Conservation (phyloP, 2,329 filamentous ascomycete species). For the Trichoderma semiorbis region DNA sequence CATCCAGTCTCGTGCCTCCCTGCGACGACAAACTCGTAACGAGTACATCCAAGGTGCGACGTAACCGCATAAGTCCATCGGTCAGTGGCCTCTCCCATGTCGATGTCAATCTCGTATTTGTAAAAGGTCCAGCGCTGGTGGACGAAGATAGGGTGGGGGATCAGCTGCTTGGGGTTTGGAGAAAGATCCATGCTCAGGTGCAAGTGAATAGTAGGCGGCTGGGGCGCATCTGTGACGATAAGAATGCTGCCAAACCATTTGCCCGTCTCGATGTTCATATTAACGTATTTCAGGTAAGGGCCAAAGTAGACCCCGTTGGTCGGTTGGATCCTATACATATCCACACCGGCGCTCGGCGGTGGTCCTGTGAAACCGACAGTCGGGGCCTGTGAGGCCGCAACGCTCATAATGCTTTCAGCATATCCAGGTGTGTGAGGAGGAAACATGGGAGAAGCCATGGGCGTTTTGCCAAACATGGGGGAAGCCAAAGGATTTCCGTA, state of each 20-base stretch:
- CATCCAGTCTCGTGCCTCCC: slow-evolving; percentile 86
- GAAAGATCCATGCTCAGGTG: slow-evolving; percentile 88
- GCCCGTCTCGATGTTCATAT: slow-evolving; percentile 92
- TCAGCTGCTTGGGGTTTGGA: slow-evolving; percentile 84
- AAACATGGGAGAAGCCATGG: slow-evolving; percentile 72
- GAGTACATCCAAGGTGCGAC: slow-evolving; percentile 93
- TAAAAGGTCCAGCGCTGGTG: slow-evolving; percentile 96
- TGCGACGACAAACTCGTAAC: slow-evolving; percentile 94
- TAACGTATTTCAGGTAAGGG: slow-evolving; percentile 90
- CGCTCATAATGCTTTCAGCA: slow-evolving; percentile 80
- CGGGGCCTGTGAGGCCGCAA: slow-evolving; percentile 69
- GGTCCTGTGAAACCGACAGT: slow-evolving; percentile 82
- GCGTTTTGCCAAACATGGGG: slow-evolving; percentile 56
- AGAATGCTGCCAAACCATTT: slow-evolving; percentile 92
- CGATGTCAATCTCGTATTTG: slow-evolving; percentile 85
- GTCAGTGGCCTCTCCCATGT: slow-evolving; percentile 80
- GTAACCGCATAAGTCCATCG: slow-evolving; percentile 99
- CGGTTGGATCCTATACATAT: slow-evolving; percentile 88
- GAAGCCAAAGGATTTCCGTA: slow-evolving; percentile 72
- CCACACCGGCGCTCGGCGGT: slow-evolving; percentile 83
- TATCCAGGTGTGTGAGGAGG: slow-evolving; percentile 80
- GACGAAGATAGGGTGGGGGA: slow-evolving; percentile 75
- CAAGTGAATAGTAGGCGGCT: slow-evolving; percentile 93
- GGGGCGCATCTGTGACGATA: slow-evolving; percentile 83
- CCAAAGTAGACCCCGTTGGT: slow-evolving; percentile 98